Conservation (phyloP, 129 eudicot species). For the Kitagawia praeruptora region DNA sequence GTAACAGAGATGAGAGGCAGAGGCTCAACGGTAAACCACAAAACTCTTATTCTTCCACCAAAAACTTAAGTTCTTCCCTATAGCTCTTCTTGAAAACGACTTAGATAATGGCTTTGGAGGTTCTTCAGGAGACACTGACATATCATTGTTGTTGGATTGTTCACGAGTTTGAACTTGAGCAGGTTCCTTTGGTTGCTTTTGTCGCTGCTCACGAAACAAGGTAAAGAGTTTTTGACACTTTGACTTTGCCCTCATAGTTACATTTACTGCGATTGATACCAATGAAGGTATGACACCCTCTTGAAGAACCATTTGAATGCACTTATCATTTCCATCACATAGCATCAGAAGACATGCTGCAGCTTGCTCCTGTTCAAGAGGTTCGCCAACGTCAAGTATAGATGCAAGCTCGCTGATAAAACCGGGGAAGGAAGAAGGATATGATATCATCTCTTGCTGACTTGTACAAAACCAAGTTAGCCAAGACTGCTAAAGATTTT, state of each 20-base stretch:
- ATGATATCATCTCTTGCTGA: slow-evolving; percentile 58
- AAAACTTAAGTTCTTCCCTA: slow-evolving; percentile 55
- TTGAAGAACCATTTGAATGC: slow-evolving; percentile 84
- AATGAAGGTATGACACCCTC: slow-evolving; percentile 97
- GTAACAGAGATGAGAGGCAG: not conserved
- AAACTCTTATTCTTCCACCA: slow-evolving; percentile 80
- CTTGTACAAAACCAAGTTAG: slow-evolving; percentile 51
- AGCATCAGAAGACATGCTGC: slow-evolving; percentile 66
- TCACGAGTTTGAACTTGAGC: slow-evolving; percentile 28
- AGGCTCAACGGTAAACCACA: slow-evolving; percentile 47
- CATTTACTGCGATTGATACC: slow-evolving; percentile 84
- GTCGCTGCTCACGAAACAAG: slow-evolving; percentile 85
- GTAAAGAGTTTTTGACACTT: slow-evolving; percentile 85
- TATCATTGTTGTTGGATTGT: slow-evolving; percentile 21
- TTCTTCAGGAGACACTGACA: slow-evolving; percentile 28
- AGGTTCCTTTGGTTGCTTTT: slow-evolving; percentile 78
- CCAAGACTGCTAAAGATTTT: slow-evolving; percentile 72
- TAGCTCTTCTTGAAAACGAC: slow-evolving; percentile 53
- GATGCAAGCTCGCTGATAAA: slow-evolving; percentile 50
- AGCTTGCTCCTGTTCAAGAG: slow-evolving; percentile 88
- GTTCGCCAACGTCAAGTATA: slow-evolving; percentile 68
- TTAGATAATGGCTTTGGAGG: slow-evolving; percentile 43
- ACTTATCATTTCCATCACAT: slow-evolving; percentile 64
- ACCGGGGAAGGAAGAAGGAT: slow-evolving; percentile 29
- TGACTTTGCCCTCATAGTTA: slow-evolving; percentile 74